Evolutionary conservation across 352 stramenopile species (phyloP), one percentile per base, ranked within the genome.

Genomic region (Globisporangium parvum): DNA sequence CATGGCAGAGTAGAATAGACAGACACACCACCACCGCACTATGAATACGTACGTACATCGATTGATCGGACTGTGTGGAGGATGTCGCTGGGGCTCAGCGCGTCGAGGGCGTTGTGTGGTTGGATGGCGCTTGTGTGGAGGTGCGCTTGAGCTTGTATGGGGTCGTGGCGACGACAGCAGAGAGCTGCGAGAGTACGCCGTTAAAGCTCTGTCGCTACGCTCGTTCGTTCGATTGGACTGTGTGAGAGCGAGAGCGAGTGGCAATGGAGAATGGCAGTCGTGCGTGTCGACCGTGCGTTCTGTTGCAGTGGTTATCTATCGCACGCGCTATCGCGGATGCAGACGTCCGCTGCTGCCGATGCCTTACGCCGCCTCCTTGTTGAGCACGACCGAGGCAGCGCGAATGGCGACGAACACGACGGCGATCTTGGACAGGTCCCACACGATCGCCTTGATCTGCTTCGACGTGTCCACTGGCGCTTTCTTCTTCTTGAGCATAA

Each of bases 401-500:
- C 83, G 83, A 69, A 93, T 91, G 50, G 68, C 65, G 46, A 87
- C 58, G 53, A 93, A 90, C 14, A 91, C 67, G 47, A 84, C 52
- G 18, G 77, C 79, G 55, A 93, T 78, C 74, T 89, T 91, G 51
- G 74, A 74, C 28, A 91, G 57, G 51, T 91, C 83, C 80, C 76
- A 88, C 11, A 59, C 74, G 44, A 89, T 69, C 15, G 76, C 76
- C 66, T 89, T 90, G 61, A 89, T 67, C 65, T 88, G 78, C 71
- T 91, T 85, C 60, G 62, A 67, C 47, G 69, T 73, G 68, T 93
- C 83, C 46, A 91, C 77, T 66, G 88, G 79, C 66, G 79, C 71
- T 67, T 91, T 89, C 76, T 91, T 91, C 76, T 93, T 93, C 73
- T 88, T 88, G 65, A 91, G 80, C 80, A 88, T 87, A 53, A 91